Conservation (phyloP, 306 rosid genomes). For the Rosa lucieae region DNA sequence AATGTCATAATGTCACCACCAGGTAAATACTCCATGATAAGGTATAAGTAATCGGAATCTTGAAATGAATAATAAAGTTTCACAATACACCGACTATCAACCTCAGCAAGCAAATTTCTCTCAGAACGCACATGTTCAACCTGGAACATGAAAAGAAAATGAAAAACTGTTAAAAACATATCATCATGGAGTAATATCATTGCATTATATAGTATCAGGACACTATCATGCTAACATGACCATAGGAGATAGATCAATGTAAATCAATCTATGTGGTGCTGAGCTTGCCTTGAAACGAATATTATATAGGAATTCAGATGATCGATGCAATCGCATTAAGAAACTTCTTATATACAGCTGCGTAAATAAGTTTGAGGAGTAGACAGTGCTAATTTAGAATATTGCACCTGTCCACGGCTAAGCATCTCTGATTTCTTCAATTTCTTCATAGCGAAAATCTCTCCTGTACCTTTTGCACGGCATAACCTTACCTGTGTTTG, state of each 20-base stretch:
- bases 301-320: no score
- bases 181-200: background rate
- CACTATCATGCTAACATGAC: background rate
- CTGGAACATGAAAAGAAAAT: constrained; percentile 35
- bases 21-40: constrained; percentile 98
- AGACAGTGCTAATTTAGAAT: background rate
- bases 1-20: constrained; percentile 99
- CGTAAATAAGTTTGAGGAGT: background rate
- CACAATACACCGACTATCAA: constrained; percentile 99
- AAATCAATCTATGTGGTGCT: background rate
- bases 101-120: constrained; percentile 99
- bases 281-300: background rate
- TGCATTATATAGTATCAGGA: background rate
- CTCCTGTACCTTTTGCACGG: constrained; percentile 78
- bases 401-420: constrained; percentile 95
- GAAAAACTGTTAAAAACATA: constrained; percentile 14
- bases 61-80: constrained; percentile 93
- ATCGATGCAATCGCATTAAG: background rate
- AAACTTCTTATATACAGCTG: background rate
- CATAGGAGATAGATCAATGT: background rate
- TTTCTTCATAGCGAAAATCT: constrained; percentile 95
- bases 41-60: constrained; percentile 93
- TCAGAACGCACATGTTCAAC: constrained; percentile 99
- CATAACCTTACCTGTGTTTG: constrained; percentile 78
- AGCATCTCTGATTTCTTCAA: constrained; percentile 98